Evolutionary conservation across 495 filamentous ascomycete species (phyloP).

Genomic region (Polyplosphaeria fusca): DNA sequence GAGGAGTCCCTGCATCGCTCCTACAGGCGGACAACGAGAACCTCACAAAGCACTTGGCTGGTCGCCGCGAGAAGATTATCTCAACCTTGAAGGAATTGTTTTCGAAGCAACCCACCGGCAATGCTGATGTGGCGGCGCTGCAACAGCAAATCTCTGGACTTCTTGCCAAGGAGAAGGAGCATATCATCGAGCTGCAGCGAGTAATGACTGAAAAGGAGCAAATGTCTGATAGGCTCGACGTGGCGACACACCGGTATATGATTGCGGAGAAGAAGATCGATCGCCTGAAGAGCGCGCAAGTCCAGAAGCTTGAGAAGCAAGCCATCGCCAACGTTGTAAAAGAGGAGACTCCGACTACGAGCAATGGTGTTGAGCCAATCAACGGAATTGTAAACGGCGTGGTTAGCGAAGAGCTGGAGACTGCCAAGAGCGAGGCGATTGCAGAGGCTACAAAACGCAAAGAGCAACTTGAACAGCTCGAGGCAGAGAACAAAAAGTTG

Average conservation of each 20-base stretch:
- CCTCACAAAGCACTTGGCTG: slow-evolving; percentile 73
- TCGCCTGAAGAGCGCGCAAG: slow-evolving; percentile 76
- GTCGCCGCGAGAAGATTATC: slow-evolving; percentile 60
- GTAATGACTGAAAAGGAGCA: slow-evolving; percentile 76
- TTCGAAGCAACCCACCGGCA: slow-evolving; percentile 41
- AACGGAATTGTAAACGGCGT: slow-evolving; percentile 48
- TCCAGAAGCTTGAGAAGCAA: slow-evolving; percentile 90
- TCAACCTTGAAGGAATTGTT: slow-evolving; percentile 57
- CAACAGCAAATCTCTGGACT: slow-evolving; percentile 70
- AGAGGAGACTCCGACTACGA: slow-evolving; percentile 23
- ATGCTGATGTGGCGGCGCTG: slow-evolving; percentile 66
- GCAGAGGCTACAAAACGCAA: slow-evolving; percentile 78
- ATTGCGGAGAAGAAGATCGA: slow-evolving; percentile 92
- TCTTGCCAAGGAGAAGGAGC: slow-evolving; percentile 75
- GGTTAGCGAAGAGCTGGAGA: slow-evolving; percentile 58
- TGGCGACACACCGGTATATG: slow-evolving; percentile 84
- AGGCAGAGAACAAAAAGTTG: slow-evolving; percentile 75
- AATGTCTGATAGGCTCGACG: slow-evolving; percentile 76
- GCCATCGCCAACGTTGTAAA: slow-evolving; percentile 60
- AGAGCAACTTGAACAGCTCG: slow-evolving; percentile 74
- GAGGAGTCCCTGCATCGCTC: slow-evolving; percentile 57
- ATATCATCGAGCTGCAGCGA: slow-evolving; percentile 71
- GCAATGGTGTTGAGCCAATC: slow-evolving; percentile 56
- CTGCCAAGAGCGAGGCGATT: slow-evolving; percentile 67
- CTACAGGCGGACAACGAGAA: slow-evolving; percentile 63